phyloP scores from a whole-genome alignment of 768 basidiomycete species.

The Mycena rebaudengoi region DNA sequence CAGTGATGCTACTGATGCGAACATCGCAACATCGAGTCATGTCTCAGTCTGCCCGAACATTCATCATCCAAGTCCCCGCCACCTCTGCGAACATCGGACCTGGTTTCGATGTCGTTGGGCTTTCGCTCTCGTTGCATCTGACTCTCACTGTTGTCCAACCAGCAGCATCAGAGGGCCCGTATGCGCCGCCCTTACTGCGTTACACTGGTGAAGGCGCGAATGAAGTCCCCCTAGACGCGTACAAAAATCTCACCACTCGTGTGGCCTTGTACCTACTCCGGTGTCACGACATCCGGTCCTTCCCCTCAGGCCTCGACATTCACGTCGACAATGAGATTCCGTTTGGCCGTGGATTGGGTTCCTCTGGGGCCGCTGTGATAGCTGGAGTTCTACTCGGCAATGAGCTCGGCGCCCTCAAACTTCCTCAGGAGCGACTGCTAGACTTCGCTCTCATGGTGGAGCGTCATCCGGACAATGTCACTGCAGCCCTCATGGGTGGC shows the following conservation, averaged over 20 bases:
- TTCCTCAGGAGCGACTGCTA: conserved; percentile 77
- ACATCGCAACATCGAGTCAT: too few relatives aligned
- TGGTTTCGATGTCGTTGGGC: conserved; percentile 99
- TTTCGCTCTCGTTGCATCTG: conserved; percentile 89
- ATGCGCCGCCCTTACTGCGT: conserved; percentile 66
- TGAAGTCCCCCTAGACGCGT: conserved; percentile 92
- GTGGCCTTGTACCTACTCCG: conserved; percentile 98
- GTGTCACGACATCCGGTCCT: conserved; percentile 76
- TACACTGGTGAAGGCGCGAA: conserved; percentile 90
- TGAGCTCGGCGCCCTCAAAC: conserved; percentile 76
- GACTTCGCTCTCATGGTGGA: conserved; percentile 99
- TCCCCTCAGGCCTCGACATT: conserved; percentile 81
- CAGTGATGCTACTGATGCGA: too few relatives aligned
- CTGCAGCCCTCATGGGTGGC: conserved; percentile 94
- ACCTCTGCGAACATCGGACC: conserved; percentile 99
- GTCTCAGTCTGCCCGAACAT: too few relatives aligned
- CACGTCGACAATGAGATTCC: conserved; percentile 93
- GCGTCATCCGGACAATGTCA: conserved; percentile 98
- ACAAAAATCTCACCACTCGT: conserved; percentile 96
- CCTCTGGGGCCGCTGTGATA: conserved; percentile 98
- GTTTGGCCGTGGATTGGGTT: conserved; percentile 96
- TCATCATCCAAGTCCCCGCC: conserved; percentile 90
- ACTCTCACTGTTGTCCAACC: conserved; percentile 62
- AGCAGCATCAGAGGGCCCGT: conserved; percentile 39
- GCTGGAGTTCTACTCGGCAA: conserved; percentile 93